phyloP scores from a whole-genome alignment of 768 basidiomycete genomes.

The Pulveroboletus sp. region DNA sequence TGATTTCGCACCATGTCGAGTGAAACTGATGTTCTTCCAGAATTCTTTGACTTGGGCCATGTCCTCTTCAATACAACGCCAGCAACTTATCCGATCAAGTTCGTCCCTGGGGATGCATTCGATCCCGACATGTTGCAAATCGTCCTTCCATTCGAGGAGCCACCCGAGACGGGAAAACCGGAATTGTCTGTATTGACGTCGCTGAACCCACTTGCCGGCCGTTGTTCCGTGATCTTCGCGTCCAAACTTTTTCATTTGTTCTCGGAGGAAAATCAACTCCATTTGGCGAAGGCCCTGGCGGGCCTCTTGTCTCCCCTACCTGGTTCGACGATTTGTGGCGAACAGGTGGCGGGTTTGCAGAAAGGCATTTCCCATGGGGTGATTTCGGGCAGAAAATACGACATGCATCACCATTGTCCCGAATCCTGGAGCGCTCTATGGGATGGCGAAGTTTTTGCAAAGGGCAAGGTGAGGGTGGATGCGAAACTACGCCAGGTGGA shows the following conservation, averaged over 20 bases:
- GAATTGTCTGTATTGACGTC: conserved; percentile 35
- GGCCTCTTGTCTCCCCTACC: conserved; percentile 26
- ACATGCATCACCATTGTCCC: too few relatives aligned
- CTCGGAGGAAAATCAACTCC: conserved; percentile 23
- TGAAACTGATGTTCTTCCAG: conserved; percentile 30
- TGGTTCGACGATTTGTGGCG: conserved; percentile 1
- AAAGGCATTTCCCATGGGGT: neutral
- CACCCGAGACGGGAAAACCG: conserved; percentile 21
- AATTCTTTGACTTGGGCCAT: conserved; percentile 56
- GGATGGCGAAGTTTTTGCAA: too few relatives aligned
- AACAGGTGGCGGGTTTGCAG: too few relatives aligned
- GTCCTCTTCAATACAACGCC: conserved; percentile 54
- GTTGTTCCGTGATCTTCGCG: conserved; percentile 46
- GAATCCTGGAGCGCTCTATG: too few relatives aligned
- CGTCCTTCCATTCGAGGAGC: conserved; percentile 25
- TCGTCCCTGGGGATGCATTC: conserved; percentile 54
- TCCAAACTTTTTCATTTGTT: conserved; percentile 44
- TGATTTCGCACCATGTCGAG: neutral
- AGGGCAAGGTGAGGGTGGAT: too few relatives aligned
- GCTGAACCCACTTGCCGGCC: conserved; percentile 45
- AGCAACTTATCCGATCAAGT: conserved; percentile 46
- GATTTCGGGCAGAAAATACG: neutral
- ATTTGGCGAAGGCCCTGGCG: conserved; percentile 23
- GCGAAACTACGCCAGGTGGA: too few relatives aligned
- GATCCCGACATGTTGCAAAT: conserved; percentile 41